A percentile compares a stretch with the other conserved stretches of the same genome.
Evolutionary conservation across 164 flowering plant genomes (phyloP).

Genomic region (Brasenia schreberi): DNA sequence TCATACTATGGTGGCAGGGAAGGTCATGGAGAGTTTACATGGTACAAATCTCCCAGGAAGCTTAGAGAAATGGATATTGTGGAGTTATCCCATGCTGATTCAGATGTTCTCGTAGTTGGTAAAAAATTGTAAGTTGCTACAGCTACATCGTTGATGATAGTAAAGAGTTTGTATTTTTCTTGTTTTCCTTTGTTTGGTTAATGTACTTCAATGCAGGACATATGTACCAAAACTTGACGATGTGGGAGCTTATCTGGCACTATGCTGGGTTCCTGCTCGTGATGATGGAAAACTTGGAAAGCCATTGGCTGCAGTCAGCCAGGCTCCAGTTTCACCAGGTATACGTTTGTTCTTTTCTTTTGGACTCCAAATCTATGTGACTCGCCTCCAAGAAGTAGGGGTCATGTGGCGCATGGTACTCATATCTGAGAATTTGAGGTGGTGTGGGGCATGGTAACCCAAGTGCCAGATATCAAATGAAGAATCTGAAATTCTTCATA

Average conservation of each 20-base stretch:
- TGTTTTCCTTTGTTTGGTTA: conserved; percentile 2
- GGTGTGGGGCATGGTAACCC: too few relatives aligned
- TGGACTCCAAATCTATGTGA: too few relatives aligned
- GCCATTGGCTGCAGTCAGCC: conserved; percentile 51
- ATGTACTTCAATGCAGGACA: conserved; percentile 27
- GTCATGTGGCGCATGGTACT: too few relatives aligned
- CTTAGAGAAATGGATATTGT: conserved; percentile 38
- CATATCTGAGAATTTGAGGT: too few relatives aligned
- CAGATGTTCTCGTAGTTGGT: conserved; percentile 36
- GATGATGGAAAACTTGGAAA: conserved; percentile 64
- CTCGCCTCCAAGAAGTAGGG: too few relatives aligned
- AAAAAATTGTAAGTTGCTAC: conserved; percentile 45
- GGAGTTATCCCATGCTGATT: conserved; percentile 25
- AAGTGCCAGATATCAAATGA: too few relatives aligned
- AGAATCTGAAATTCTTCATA: too few relatives aligned
- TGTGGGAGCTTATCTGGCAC: conserved; percentile 73
- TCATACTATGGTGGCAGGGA: conserved; percentile 87
- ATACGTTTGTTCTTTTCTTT: conserved; percentile 1
- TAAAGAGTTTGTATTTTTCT: neutral
- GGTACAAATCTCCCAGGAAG: conserved; percentile 59
- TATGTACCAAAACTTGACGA: conserved; percentile 83
- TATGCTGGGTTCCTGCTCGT: conserved; percentile 84
- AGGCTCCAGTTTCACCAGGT: conserved; percentile 73
- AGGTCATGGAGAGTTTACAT: conserved; percentile 65
- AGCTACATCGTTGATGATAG: neutral